Evolutionary conservation across 148 eudicot genomes (phyloP), one percentile per base, ranked within the genome.

Genomic region (Rhododendron simsii): DNA sequence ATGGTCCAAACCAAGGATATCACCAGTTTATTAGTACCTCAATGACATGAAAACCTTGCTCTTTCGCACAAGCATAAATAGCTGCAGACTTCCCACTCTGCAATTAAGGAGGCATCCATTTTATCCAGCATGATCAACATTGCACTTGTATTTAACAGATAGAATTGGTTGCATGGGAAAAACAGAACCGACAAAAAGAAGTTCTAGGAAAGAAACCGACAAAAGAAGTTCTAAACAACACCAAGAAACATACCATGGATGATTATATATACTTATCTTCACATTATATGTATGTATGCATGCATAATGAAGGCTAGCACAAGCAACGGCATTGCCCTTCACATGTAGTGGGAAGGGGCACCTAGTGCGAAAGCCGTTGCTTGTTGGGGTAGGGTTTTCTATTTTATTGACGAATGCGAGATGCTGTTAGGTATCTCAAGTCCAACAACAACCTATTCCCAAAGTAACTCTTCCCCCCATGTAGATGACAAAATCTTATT

Each of bases 41-140:
- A 86, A 93, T 93, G 80, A 97, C 91, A 81, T 93, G 93, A 89
- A 95, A 97, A 16, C 98, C 99, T 90, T 95, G 98, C 86, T 97
- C 99, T 86, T 94, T 93, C 67, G 99, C 99, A 94, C 98, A 95
- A 83, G 99, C 96, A 89, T 97, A 97, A 75, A 97, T 91, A 85
- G 99, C 98, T 26, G 99, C 99, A 81, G 99, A 94, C 90, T 97
- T 97, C 88, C 99, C 99, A 91, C 99, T 90, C 99, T 97, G 93
- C 93, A 89, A 33, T 81, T 75, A 50, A 73, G 71, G 73, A 86
- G 39, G 63, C 84, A 83, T n/a, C 21, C 75, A 81, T 35, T 81
- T 85, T 80, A 48, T 81, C 57, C n/a, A 80, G 50, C 69, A 47
- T 61, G 57, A 63, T 21, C 75, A 61, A 30, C n/a, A 47, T 21